Percentiles rank a stretch among this genome's conserved stretches.
Evolutionary conservation across 139 green algal species (phyloP).

Genomic region (Chlamydomonas eustigma): DNA sequence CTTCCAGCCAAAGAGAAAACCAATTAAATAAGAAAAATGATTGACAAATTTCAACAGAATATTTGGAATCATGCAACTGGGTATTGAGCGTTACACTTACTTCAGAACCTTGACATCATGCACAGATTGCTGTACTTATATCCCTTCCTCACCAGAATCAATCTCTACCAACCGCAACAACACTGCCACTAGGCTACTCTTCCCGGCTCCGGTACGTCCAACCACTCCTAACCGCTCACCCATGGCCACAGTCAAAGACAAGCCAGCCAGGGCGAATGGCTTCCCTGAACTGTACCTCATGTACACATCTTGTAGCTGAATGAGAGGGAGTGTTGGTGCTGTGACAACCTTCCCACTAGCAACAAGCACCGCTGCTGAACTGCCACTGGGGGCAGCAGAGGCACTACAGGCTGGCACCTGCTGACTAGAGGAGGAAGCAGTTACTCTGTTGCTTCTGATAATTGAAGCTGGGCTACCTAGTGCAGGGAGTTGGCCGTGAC

Average conservation of each 20-base stretch:
- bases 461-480: background rate
- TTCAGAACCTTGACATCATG: background rate
- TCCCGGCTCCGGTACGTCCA: constrained; percentile 66
- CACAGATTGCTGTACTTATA: background rate
- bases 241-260: constrained; percentile 39
- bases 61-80: background rate
- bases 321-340: background rate
- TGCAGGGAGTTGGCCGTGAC: background rate
- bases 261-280: constrained; percentile 35
- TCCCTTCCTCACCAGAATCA: constrained; percentile 14
- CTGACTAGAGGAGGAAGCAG: background rate
- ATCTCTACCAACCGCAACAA: constrained; percentile 56
- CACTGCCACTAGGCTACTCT: constrained; percentile 42
- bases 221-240: constrained; percentile 66
- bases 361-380: background rate
- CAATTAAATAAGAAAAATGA: background rate
- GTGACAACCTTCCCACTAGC: too few relatives aligned
- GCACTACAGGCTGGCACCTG: too few relatives aligned
- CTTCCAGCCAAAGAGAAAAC: constrained; percentile 3
- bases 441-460: background rate
- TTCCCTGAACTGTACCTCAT: constrained; percentile 40
- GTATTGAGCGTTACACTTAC: background rate
- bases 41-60: background rate
- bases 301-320: constrained; percentile 30
- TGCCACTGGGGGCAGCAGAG: background rate